phyloP scores from a whole-genome alignment of 805 yeast species.

The Metschnikowia chrysomelidarum region DNA sequence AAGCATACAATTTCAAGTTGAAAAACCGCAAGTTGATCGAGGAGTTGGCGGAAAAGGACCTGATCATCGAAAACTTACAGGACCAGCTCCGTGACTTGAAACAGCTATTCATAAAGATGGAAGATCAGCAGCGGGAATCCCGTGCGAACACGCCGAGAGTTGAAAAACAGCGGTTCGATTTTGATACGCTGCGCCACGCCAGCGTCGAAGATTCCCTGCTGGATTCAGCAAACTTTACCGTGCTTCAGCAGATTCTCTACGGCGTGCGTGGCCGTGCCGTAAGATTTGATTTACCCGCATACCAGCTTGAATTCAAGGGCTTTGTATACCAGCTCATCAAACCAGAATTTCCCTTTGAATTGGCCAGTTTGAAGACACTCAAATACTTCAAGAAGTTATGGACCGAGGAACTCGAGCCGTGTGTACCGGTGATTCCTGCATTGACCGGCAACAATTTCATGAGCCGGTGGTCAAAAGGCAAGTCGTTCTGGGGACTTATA shows the following conservation, averaged over 20 bases:
- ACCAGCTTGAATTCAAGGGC: slow-evolving; percentile 42
- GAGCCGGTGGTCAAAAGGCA: slow-evolving; percentile 43
- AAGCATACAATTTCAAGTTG: slow-evolving; percentile 56
- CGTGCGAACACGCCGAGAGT: slow-evolving; percentile 17
- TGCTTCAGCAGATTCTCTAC: slow-evolving; percentile 27
- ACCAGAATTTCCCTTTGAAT: slow-evolving; percentile 36
- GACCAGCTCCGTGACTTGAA: slow-evolving; percentile 69
- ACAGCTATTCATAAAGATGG: slow-evolving; percentile 54
- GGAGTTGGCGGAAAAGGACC: slow-evolving; percentile 64
- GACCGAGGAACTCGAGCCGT: slow-evolving; percentile 70
- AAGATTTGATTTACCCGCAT: slow-evolving; percentile 45
- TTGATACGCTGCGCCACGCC: not conserved
- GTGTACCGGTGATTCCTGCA: slow-evolving; percentile 31
- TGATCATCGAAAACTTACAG: slow-evolving; percentile 59
- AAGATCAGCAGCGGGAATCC: slow-evolving; percentile 32
- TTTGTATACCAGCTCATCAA: slow-evolving; percentile 34
- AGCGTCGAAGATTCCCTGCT: slow-evolving; percentile 2
- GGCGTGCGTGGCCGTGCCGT: slow-evolving; percentile 36
- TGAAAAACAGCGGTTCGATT: slow-evolving; percentile 4
- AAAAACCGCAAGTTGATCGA: slow-evolving; percentile 55
- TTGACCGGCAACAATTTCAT: slow-evolving; percentile 47
- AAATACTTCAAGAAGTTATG: slow-evolving; percentile 64
- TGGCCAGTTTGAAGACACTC: slow-evolving; percentile 45
- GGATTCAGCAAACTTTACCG: slow-evolving; percentile 8
- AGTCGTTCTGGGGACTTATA: slow-evolving; percentile 58